Percentiles rank a stretch among this genome's conserved stretches.
These are phyloP conservation scores for Phialocephala subalpina DNA, from an alignment of 2,329 filamentous ascomycete species.

Conservation along the genomic window DNA sequence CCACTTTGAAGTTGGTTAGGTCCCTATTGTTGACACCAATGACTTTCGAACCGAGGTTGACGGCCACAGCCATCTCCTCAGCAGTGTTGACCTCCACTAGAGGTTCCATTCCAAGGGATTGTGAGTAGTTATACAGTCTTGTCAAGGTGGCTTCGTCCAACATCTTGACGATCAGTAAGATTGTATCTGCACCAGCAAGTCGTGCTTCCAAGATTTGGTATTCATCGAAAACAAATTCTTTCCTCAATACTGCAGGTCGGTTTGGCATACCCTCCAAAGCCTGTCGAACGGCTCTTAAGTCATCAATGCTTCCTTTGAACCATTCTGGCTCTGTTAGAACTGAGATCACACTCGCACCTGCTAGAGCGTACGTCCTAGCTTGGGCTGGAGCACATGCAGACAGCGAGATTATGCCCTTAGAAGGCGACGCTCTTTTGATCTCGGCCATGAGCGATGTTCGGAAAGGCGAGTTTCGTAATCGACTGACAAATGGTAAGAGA, in stretches of 20 bases:
- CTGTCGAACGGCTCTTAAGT: slow-evolving; percentile 85
- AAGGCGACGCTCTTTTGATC: slow-evolving; percentile 95
- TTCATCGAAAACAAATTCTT: slow-evolving; percentile 98
- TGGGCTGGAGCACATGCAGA: slow-evolving; percentile 89
- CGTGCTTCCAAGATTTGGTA: slow-evolving; percentile 97
- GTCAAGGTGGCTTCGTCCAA: slow-evolving; percentile 77
- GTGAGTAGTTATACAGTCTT: slow-evolving; percentile 86
- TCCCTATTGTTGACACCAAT: slow-evolving; percentile 99
- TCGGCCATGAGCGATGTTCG: slow-evolving; percentile 96
- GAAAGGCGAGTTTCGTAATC: slow-evolving; percentile 83
- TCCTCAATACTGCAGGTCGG: slow-evolving; percentile 88
- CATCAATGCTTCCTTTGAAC: slow-evolving; percentile 98
- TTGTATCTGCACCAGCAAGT: slow-evolving; percentile 90
- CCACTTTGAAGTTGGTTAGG: slow-evolving; percentile 94
- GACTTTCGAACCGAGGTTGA: slow-evolving; percentile 85
- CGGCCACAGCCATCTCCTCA: slow-evolving; percentile 89
- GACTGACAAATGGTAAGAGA: slow-evolving; percentile 79
- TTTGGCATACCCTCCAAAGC: slow-evolving; percentile 92
- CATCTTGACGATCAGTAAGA: slow-evolving; percentile 98
- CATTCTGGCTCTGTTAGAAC: slow-evolving; percentile 98
- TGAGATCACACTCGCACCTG: slow-evolving; percentile 95
- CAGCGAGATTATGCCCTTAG: slow-evolving; percentile 92
- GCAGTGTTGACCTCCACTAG: slow-evolving; percentile 95
- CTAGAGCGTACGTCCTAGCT: slow-evolving; percentile 89
- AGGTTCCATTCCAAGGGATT: slow-evolving; percentile 94